Base-by-base conservation (phyloP, 257 asterid genomes). In the Solanum neorickii region DNA sequence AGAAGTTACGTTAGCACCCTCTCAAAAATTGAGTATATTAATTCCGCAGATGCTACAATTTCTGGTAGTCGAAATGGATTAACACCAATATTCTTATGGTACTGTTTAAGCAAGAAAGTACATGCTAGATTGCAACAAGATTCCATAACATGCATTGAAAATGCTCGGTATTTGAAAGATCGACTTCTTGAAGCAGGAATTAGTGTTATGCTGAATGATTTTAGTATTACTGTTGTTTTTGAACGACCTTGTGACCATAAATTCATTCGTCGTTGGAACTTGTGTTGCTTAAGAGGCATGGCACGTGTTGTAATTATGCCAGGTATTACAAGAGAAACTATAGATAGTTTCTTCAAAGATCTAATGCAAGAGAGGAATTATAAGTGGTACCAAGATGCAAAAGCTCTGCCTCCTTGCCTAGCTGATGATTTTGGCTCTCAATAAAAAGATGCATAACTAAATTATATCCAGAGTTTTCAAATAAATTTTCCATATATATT, bases 221-320 rank as follows among this genome's bases (percentile, higher is more conserved):
- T 82, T 16, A 88, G 90, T 42, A 86, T 80, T 35, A 78, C 25
- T 2, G 88, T 88, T 3, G 83, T 88, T 29, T 85, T 88, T 9
- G 86, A 88, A 44, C 60, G 77, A 44, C 90, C 84, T 9, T 29
- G 5, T 9, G 84, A 86, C 6, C 66, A 16, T 8, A 47, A 88
- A 25, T 80, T 86, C 31, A 68, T 86, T 86, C 52, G 56, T 5
- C 47, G n/a, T 7, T 88, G 90, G 88, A 78, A 88, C 15, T n/a
- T 88, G 18, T 78, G 83, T 85, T 86, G 86, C 35, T 29, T 47
- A 44, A 82, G 68, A 3, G 46, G 52, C 56, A 83, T 88, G 88
- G 77, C 88, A 10, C 88, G 86, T 69, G 23, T 78, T 65, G 75
- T 78, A 16, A 84, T 86, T 74, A 74, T 37, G 52, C 52, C 82